A percentile compares a stretch with the other conserved stretches of the same genome.
phyloP scores from a whole-genome alignment of 2,329 filamentous ascomycete species.

The Fusarium oligoseptatum region DNA sequence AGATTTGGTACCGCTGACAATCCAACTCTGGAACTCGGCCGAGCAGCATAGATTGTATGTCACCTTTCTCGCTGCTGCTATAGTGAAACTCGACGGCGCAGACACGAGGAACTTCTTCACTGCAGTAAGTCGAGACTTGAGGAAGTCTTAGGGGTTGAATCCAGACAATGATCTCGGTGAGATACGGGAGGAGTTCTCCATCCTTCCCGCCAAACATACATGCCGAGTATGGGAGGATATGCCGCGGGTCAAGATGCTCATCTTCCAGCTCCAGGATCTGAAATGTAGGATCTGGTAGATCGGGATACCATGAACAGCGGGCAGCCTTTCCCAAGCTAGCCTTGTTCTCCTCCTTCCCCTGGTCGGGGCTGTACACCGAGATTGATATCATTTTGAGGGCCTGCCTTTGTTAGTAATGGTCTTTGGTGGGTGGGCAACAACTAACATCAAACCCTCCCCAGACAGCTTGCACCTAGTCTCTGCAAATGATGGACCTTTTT shows the following conservation, averaged over 20 bases:
- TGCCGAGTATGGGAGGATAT: not conserved
- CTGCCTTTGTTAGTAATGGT: not conserved
- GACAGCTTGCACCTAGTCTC: not conserved
- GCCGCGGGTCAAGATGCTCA: too few relatives aligned
- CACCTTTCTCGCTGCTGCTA: not conserved
- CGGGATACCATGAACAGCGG: conserved; percentile 6
- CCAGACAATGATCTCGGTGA: conserved; percentile 7
- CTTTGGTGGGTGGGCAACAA: not conserved
- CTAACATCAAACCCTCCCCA: conserved; percentile 15
- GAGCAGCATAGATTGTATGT: not conserved
- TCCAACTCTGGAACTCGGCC: not conserved
- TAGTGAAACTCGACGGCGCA: conserved; percentile 17
- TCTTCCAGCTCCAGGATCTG: not conserved
- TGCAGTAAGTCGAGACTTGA: too few relatives aligned
- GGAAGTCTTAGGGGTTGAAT: not conserved
- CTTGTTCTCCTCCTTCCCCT: not conserved
- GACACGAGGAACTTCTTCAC: too few relatives aligned
- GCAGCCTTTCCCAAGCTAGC: not conserved
- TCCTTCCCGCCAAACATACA: conserved; percentile 13
- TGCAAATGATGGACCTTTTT: conserved; percentile 4
- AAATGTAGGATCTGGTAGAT: conserved; percentile 9
- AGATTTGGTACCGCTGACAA: not conserved
- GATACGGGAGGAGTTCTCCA: conserved; percentile 8
- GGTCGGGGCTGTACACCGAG: not conserved
- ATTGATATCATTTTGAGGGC: conserved; percentile 16